phyloP scores from a whole-genome alignment of 75 land plant species.

The Cupressus sempervirens region DNA sequence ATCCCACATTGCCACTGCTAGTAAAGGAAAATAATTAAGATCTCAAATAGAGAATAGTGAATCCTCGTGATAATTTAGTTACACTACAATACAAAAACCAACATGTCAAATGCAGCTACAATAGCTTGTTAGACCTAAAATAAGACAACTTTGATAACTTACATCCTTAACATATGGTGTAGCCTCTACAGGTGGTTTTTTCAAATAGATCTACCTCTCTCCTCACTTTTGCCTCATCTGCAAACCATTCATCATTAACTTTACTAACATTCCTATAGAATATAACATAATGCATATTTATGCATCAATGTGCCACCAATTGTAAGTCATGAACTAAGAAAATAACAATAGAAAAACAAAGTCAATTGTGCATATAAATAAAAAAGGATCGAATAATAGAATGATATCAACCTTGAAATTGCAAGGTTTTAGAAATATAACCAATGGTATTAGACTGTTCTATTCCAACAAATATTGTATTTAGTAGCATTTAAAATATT shows the following conservation, averaged over 20 bases:
- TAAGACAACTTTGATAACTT: not conserved
- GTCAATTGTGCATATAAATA: not conserved
- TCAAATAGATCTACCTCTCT: conserved; percentile 55
- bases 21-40: conserved; percentile 7
- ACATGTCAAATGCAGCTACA: not conserved
- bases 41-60: not conserved
- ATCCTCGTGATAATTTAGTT: not conserved
- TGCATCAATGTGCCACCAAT: not conserved
- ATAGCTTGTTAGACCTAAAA: not conserved
- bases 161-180: conserved; percentile 32
- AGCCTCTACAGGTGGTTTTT: conserved; percentile 26
- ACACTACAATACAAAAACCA: conserved; percentile 3
- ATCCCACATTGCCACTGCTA: conserved; percentile 68
- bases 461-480: no score
- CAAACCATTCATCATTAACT: conserved; percentile 90
- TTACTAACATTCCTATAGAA: conserved; percentile 63
- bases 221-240: conserved; percentile 71
- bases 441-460: no score
- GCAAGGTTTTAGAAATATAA: not conserved
- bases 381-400: not conserved
- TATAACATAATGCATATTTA: not conserved
- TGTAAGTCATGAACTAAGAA: not conserved
- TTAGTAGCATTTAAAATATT: no score
- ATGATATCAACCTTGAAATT: not conserved
- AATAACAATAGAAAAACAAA: not conserved